A percentile compares a stretch with the other conserved stretches of the same genome.
Evolutionary conservation across 2,329 filamentous ascomycete species (phyloP).

Genomic region (Monilinia polystroma): DNA sequence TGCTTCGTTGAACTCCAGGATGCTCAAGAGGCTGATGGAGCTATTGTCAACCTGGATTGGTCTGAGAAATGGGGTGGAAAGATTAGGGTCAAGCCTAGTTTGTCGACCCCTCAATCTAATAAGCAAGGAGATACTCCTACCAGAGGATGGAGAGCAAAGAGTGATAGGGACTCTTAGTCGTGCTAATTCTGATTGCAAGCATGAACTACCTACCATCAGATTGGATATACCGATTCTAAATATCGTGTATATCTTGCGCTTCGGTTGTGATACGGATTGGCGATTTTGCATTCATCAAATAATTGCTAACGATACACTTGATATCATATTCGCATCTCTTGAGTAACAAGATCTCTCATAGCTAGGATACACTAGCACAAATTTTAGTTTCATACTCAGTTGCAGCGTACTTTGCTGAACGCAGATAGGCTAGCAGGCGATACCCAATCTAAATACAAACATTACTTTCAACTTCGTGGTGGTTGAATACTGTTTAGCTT

Average conservation of each 20-base stretch:
- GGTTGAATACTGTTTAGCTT: background rate
- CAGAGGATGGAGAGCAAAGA: conserved; percentile 23
- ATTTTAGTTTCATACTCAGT: conserved; percentile 17
- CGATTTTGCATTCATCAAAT: conserved; percentile 11
- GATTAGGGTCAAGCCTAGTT: conserved; percentile 32
- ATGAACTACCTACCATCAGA: background rate
- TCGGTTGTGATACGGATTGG: conserved; percentile 11
- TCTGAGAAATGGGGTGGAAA: conserved; percentile 32
- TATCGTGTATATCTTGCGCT: conserved; percentile 2
- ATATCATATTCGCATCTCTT: conserved; percentile 11
- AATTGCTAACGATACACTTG: conserved; percentile 6
- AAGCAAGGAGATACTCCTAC: conserved; percentile 21
- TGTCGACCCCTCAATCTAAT: conserved; percentile 14
- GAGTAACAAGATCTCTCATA: conserved; percentile 8
- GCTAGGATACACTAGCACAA: conserved; percentile 10
- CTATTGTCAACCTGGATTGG: conserved; percentile 46
- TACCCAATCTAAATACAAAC: conserved; percentile 19
- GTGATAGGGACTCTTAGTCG: conserved; percentile 2
- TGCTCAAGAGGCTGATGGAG: conserved; percentile 54
- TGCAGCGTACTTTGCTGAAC: conserved; percentile 6
- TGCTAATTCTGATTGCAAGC: background rate
- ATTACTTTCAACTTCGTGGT: conserved; percentile 7
- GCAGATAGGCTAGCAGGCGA: conserved; percentile 19
- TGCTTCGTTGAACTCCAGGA: conserved; percentile 63
- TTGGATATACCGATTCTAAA: background rate